Evolutionary conservation across 495 filamentous ascomycete genomes (phyloP).

Genomic region (Cenococcum geophilum): DNA sequence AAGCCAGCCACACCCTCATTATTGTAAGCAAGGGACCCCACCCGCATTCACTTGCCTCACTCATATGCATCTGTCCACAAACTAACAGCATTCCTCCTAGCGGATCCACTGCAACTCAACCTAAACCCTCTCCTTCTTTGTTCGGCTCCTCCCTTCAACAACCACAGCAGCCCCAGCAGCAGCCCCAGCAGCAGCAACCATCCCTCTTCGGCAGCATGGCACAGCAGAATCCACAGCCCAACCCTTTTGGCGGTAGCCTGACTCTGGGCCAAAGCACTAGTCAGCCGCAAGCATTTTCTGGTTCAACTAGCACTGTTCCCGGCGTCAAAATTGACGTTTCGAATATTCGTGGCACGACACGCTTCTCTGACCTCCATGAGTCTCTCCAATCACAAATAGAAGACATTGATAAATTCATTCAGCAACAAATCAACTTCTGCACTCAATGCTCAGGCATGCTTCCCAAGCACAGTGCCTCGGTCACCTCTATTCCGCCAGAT

Average conservation of each 20-base stretch:
- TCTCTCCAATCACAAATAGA: conserved; percentile 73
- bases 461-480: conserved; percentile 57
- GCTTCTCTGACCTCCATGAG: conserved; percentile 81
- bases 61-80: conserved; percentile 5
- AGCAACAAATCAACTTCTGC: conserved; percentile 56
- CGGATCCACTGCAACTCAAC: conserved; percentile 26
- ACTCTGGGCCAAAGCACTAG: conserved; percentile 23
- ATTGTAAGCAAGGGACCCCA: conserved; percentile 27
- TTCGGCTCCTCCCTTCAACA: conserved; percentile 30
- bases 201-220: conserved; percentile 31
- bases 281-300: conserved; percentile 7
- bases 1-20: conserved; percentile 20
- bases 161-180: conserved; percentile 21
- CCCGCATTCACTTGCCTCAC: conserved; percentile 7
- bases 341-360: conserved; percentile 75
- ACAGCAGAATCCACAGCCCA: conserved; percentile 24
- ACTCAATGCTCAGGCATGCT: conserved; percentile 55
- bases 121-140: conserved; percentile 26
- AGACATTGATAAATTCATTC: conserved; percentile 64
- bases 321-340: conserved; percentile 69
- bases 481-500: conserved; percentile 62
- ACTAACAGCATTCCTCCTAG: conserved; percentile 22
- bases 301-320: conserved; percentile 45
- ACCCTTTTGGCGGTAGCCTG: conserved; percentile 4
- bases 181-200: conserved; percentile 15